A percentile compares a stretch with the other conserved stretches of the same genome.
Evolutionary conservation across 192 early-diverging fungal species (phyloP).

Genomic region (Spizellomyces sp.): DNA sequence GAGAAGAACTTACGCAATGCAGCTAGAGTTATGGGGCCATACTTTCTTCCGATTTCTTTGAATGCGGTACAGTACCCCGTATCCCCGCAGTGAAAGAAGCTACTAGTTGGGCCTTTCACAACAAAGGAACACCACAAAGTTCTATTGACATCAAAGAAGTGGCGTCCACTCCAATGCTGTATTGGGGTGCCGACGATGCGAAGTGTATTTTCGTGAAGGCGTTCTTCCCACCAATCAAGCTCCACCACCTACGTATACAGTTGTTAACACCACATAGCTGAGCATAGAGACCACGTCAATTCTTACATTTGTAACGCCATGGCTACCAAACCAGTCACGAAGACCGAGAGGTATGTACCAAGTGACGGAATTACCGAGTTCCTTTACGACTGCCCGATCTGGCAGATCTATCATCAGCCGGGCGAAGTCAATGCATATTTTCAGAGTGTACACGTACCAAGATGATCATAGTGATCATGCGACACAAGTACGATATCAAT

Average conservation of each 20-base stretch:
- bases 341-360: slow-evolving; percentile 62
- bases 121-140: slow-evolving; percentile 57
- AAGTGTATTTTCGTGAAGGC: slow-evolving; percentile 42
- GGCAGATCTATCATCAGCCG: neutral
- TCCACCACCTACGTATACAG: slow-evolving; percentile 46
- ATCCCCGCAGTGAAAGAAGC: slow-evolving; percentile 61
- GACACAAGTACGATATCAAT: slow-evolving; percentile 60
- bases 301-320: slow-evolving; percentile 51
- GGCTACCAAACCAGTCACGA: slow-evolving; percentile 45
- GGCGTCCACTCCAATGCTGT: slow-evolving; percentile 47
- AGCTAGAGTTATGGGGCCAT: slow-evolving; percentile 55
- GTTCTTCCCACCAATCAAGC: slow-evolving; percentile 64
- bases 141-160: slow-evolving; percentile 50
- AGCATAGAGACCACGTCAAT: neutral
- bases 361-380: slow-evolving; percentile 52
- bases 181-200: slow-evolving; percentile 44
- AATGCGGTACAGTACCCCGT: slow-evolving; percentile 59
- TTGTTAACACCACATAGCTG: neutral
- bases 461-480: slow-evolving; percentile 62
- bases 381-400: slow-evolving; percentile 51
- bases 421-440: neutral
- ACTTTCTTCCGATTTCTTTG: slow-evolving; percentile 50
- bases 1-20: slow-evolving; percentile 43
- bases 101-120: slow-evolving; percentile 38
- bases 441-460: slow-evolving; percentile 28